phyloP scores from a whole-genome alignment of 768 basidiomycete species.

The Lentinula raphanica region DNA sequence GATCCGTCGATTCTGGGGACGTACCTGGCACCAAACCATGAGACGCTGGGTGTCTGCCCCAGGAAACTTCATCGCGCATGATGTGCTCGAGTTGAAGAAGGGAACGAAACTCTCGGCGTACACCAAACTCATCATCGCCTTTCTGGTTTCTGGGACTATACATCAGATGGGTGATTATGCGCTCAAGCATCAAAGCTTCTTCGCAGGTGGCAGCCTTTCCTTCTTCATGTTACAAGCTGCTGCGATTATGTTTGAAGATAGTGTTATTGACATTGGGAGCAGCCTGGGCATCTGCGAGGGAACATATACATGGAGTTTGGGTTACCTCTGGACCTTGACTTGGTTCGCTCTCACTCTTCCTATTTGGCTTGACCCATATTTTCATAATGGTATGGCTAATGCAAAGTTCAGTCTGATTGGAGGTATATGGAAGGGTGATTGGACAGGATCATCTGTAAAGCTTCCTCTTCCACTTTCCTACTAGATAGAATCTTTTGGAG shows the following conservation, averaged over 20 bases:
- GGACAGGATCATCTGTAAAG: not conserved
- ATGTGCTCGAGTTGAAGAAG: conserved; percentile 6
- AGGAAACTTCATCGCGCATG: not conserved
- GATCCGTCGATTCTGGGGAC: conserved; percentile 28
- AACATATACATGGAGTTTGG: conserved; percentile 12
- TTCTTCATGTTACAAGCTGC: conserved; percentile 28
- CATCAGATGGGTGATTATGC: conserved; percentile 10
- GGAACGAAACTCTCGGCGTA: conserved; percentile 8
- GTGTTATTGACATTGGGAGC: conserved; percentile 15
- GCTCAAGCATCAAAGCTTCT: not conserved
- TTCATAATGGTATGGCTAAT: conserved; percentile 9
- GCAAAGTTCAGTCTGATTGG: not conserved
- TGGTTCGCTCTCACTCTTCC: conserved; percentile 22
- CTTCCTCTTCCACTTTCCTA: too few species aligned
- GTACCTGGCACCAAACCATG: conserved; percentile 21
- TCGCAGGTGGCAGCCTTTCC: conserved; percentile 10
- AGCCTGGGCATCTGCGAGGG: conserved; percentile 10
- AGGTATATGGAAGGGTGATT: not conserved
- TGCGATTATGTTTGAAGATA: conserved; percentile 31
- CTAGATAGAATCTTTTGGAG: too few species aligned
- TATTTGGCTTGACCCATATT: conserved; percentile 15
- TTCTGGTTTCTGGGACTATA: conserved; percentile 12
- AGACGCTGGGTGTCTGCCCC: conserved; percentile 8
- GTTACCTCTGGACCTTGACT: conserved; percentile 22
- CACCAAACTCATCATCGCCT: conserved; percentile 10